Evolutionary conservation across 768 basidiomycete genomes (phyloP).

Genomic region (Naematelia aurantialba): DNA sequence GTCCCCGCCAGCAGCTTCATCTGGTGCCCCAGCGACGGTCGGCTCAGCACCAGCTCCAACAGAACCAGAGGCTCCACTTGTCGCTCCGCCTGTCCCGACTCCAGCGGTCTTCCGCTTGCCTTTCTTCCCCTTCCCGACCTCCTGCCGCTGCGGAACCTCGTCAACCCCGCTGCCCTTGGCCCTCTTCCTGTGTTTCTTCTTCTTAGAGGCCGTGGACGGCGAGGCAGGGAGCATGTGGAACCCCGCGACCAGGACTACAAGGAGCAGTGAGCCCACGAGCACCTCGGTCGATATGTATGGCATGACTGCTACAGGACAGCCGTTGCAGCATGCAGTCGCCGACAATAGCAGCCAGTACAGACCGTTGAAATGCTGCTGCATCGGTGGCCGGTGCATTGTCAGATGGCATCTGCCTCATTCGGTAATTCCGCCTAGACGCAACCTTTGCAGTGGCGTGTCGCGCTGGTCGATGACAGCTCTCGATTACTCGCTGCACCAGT

Average conservation of each 20-base stretch:
- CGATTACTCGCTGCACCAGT: too few relatives aligned
- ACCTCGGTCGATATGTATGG: slow-evolving; percentile 46
- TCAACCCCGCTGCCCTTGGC: slow-evolving; percentile 3
- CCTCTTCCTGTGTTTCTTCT: slow-evolving; percentile 36
- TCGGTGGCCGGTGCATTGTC: too few relatives aligned
- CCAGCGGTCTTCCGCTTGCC: neutral
- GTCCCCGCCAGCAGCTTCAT: neutral
- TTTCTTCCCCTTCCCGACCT: slow-evolving; percentile 11
- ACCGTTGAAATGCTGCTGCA: too few relatives aligned
- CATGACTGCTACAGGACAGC: slow-evolving; percentile 16
- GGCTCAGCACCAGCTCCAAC: too few relatives aligned
- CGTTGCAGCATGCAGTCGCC: neutral
- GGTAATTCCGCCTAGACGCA: neutral
- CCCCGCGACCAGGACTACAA: slow-evolving; percentile 35
- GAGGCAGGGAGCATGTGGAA: slow-evolving; percentile 26
- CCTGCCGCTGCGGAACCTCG: neutral
- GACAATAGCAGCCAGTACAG: too few relatives aligned
- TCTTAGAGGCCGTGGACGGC: slow-evolving; percentile 1
- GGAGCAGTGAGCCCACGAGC: slow-evolving; percentile 31
- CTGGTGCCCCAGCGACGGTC: too few relatives aligned
- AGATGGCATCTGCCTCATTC: too few relatives aligned
- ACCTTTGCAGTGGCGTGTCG: neutral
- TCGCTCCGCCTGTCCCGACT: too few relatives aligned
- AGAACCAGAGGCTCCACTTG: too few relatives aligned
- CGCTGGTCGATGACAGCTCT: neutral